phyloP scores from a whole-genome alignment of 2,329 filamentous ascomycete species.

The Ophiostoma triangulosporum region DNA sequence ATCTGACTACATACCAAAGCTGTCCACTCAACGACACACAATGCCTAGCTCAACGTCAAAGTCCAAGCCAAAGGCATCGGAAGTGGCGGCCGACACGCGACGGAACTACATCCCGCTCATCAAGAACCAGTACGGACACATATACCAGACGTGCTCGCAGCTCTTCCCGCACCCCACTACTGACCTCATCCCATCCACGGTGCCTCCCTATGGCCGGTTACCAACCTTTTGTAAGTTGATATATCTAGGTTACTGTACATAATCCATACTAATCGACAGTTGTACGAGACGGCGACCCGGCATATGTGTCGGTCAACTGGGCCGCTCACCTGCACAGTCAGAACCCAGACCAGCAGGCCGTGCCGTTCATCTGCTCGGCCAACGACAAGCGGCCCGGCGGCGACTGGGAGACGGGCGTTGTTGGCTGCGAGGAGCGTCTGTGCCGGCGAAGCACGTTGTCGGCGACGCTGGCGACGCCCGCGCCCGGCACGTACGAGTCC shows the following conservation, averaged over 20 bases:
- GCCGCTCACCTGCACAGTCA: slow-evolving; percentile 15
- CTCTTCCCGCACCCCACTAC: slow-evolving; percentile 38
- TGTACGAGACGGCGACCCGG: slow-evolving; percentile 44
- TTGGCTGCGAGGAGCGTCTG: slow-evolving; percentile 58
- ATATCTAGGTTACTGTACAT: background rate
- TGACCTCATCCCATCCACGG: slow-evolving; percentile 29
- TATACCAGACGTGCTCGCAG: slow-evolving; percentile 45
- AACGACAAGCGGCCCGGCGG: slow-evolving; percentile 66
- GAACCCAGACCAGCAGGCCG: slow-evolving; percentile 21
- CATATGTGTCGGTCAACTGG: slow-evolving; percentile 48
- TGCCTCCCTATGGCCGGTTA: slow-evolving; percentile 19
- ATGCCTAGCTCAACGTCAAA: slow-evolving; percentile 10
- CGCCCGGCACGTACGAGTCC: slow-evolving; percentile 29
- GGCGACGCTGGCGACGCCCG: slow-evolving; percentile 51
- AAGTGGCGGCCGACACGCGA: slow-evolving; percentile 63
- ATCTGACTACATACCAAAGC: no score
- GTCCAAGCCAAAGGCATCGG: slow-evolving; percentile 48
- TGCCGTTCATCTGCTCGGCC: slow-evolving; percentile 59
- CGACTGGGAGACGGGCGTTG: slow-evolving; percentile 57
- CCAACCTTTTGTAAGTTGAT: slow-evolving; percentile 32
- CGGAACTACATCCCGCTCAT: slow-evolving; percentile 54
- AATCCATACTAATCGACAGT: slow-evolving; percentile 18
- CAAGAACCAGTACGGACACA: slow-evolving; percentile 37
- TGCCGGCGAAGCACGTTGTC: slow-evolving; percentile 63
- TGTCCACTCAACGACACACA: background rate